These are phyloP conservation scores for Sporothrix curviconia DNA, from an alignment of 2,329 filamentous ascomycete species.

Conservation along the genomic window DNA sequence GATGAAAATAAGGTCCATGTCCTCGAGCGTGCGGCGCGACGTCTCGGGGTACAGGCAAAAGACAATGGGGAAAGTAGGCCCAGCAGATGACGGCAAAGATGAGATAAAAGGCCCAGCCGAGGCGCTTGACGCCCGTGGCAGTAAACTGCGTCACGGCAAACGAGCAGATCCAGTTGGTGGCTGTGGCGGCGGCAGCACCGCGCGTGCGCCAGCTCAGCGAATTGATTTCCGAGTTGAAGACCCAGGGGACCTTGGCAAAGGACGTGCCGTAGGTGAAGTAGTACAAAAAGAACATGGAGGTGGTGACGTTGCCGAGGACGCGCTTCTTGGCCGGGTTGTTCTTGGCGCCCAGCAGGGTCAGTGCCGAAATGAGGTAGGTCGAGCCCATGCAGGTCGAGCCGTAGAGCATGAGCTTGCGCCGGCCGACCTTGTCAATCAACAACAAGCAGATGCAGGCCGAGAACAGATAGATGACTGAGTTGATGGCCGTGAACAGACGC, in stretches of 20 bases:
- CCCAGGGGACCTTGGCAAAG: slow-evolving; percentile 35
- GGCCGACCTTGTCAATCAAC: slow-evolving; percentile 35
- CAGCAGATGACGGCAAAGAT: slow-evolving; percentile 38
- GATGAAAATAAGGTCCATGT: slow-evolving; percentile 40
- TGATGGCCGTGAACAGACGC: slow-evolving; percentile 50
- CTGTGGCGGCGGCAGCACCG: slow-evolving; percentile 38
- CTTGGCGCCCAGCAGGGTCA: slow-evolving; percentile 28
- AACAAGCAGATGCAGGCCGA: slow-evolving; percentile 32
- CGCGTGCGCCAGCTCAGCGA: slow-evolving; percentile 35
- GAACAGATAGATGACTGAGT: slow-evolving; percentile 32
- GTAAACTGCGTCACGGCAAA: slow-evolving; percentile 40
- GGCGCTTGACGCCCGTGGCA: slow-evolving; percentile 34
- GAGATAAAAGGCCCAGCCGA: slow-evolving; percentile 38
- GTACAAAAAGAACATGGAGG: slow-evolving; percentile 38
- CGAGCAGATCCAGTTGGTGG: slow-evolving; percentile 38
- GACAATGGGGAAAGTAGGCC: slow-evolving; percentile 39
- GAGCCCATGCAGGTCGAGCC: slow-evolving; percentile 24
- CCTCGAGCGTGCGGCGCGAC: slow-evolving; percentile 38
- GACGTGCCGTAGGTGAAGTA: slow-evolving; percentile 37
- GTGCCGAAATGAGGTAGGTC: slow-evolving; percentile 30
- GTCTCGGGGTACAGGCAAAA: slow-evolving; percentile 47
- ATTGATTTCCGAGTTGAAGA: slow-evolving; percentile 38
- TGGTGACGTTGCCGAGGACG: slow-evolving; percentile 31
- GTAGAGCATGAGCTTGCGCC: slow-evolving; percentile 37
- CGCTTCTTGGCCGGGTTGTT: slow-evolving; percentile 9